Conservation (phyloP, 2,329 filamentous ascomycete species). For the Botryotinia convoluta region DNA sequence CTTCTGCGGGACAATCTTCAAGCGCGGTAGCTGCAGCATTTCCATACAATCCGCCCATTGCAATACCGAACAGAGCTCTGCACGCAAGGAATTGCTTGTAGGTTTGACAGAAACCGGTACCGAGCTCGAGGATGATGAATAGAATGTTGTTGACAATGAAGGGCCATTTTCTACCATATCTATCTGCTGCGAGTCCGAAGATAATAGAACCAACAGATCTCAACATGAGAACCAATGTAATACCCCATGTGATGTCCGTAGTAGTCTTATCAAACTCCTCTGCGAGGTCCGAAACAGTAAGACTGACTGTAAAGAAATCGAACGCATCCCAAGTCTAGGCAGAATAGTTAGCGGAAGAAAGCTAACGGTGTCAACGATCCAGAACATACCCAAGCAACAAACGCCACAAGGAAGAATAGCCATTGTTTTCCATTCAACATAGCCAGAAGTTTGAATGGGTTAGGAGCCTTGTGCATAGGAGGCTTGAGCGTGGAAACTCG, state of each 20-base stretch:
- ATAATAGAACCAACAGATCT: constrained; percentile 71
- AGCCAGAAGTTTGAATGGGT: constrained; percentile 67
- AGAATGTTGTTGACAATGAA: constrained; percentile 74
- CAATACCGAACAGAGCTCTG: constrained; percentile 71
- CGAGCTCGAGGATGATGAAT: constrained; percentile 66
- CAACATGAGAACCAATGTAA: constrained; percentile 72
- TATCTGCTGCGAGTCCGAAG: constrained; percentile 76
- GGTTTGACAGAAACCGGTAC: constrained; percentile 71
- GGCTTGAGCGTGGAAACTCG: constrained; percentile 57
- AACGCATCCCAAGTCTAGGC: constrained; percentile 69
- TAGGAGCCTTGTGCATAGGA: constrained; percentile 59
- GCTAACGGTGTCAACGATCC: not conserved
- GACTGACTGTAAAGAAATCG: constrained; percentile 77
- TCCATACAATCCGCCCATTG: constrained; percentile 79
- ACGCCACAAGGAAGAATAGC: constrained; percentile 73
- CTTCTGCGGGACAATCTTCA: constrained; percentile 50
- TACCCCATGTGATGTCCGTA: constrained; percentile 69
- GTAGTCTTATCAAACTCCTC: constrained; percentile 57
- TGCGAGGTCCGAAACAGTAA: constrained; percentile 71
- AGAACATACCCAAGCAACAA: constrained; percentile 59
- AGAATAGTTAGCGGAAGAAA: not conserved
- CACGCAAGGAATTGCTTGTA: constrained; percentile 69
- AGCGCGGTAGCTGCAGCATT: constrained; percentile 77
- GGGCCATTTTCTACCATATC: constrained; percentile 77
- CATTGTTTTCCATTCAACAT: constrained; percentile 65